Evolutionary conservation across 78 protist genomes (phyloP).

Genomic region (Dictyostelium citrinum): DNA sequence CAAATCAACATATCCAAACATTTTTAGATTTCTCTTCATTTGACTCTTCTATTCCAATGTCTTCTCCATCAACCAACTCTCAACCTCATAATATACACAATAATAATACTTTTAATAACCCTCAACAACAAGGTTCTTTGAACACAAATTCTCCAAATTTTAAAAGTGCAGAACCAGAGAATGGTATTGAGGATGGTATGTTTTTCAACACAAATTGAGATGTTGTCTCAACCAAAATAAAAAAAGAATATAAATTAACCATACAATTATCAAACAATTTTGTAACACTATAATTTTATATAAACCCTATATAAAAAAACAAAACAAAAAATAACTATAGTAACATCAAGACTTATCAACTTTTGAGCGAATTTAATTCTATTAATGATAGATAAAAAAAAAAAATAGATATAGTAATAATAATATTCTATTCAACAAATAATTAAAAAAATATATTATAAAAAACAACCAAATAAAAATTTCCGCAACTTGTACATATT

Average conservation of each 20-base stretch:
- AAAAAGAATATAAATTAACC: neutral
- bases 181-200: neutral
- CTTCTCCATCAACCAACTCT: neutral
- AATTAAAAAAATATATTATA: neutral
- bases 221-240: neutral
- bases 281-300: neutral
- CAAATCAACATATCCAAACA: neutral
- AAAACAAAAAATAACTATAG: neutral
- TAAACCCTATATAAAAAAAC: neutral
- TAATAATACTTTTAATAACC: neutral
- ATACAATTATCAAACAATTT: neutral
- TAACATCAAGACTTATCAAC: neutral
- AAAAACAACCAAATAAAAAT: neutral
- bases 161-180: neutral
- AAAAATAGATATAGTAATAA: neutral
- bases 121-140: neutral
- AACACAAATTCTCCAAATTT: constrained; percentile 22
- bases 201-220: neutral
- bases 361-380: neutral
- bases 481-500: neutral
- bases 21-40: neutral
- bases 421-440: neutral
- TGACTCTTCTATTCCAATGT: neutral
- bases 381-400: neutral
- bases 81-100: neutral